Evolutionary conservation across 192 early-diverging fungal genomes (phyloP).

Genomic region (Hyaloraphidium curvatum): DNA sequence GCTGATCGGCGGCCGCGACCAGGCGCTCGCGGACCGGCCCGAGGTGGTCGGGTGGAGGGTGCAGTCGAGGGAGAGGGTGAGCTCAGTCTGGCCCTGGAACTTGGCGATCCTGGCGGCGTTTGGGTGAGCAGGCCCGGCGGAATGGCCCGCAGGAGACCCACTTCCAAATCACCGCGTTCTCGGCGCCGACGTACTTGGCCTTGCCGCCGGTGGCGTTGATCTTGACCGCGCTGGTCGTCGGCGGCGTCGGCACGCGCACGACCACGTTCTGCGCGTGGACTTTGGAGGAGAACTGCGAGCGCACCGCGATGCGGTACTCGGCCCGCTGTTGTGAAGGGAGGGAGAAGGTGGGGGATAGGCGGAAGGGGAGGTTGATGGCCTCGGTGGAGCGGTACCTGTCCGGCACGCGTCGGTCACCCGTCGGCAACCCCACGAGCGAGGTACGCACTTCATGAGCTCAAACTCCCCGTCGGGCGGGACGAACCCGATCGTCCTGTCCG

Average conservation of each 20-base stretch:
- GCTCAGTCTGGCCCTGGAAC: slow-evolving; percentile 81
- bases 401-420: slow-evolving; percentile 1
- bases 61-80: slow-evolving; percentile 59
- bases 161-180: slow-evolving; percentile 93
- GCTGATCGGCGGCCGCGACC: slow-evolving; percentile 88
- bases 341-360: slow-evolving; percentile 77
- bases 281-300: slow-evolving; percentile 75
- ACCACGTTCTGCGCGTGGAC: slow-evolving; percentile 77
- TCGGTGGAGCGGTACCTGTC: slow-evolving; percentile 76
- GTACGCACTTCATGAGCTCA: slow-evolving; percentile 67
- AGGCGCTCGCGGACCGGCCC: slow-evolving; percentile 44
- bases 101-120: slow-evolving; percentile 44
- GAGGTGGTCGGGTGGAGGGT: slow-evolving; percentile 57
- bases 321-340: slow-evolving; percentile 61
- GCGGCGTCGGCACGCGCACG: slow-evolving; percentile 75
- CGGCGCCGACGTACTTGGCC: slow-evolving; percentile 85
- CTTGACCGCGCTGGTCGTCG: slow-evolving; percentile 65
- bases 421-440: neutral
- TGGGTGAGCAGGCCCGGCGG: neutral
- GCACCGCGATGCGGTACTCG: slow-evolving; percentile 78
- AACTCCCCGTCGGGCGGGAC: slow-evolving; percentile 95
- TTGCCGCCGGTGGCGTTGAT: slow-evolving; percentile 63
- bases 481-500: slow-evolving; percentile 85
- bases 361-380: slow-evolving; percentile 88
- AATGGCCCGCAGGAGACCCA: slow-evolving; percentile 21